These are phyloP conservation scores for Senecio squalidus DNA, from an alignment of 140 eudicot species.

Conservation along the genomic window DNA sequence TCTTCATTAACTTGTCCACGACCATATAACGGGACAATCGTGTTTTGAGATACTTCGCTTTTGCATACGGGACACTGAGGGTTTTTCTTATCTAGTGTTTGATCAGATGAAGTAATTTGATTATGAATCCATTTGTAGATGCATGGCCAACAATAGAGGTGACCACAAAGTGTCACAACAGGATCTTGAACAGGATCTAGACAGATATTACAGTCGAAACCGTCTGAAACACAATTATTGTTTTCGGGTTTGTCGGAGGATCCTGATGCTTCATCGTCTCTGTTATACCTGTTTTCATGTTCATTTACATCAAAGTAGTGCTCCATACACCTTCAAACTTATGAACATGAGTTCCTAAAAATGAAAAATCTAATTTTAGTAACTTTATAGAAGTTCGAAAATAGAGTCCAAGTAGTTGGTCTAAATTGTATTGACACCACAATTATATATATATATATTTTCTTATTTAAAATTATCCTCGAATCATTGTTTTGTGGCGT, in stretches of 20 bases:
- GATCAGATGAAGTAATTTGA: conserved; percentile 35
- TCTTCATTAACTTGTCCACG: conserved; percentile 56
- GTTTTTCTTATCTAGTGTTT: conserved; percentile 24
- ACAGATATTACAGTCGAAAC: conserved; percentile 85
- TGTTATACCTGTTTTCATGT: too few relatives aligned
- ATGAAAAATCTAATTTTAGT: too few relatives aligned
- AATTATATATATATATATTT: too few relatives aligned
- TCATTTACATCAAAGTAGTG: too few relatives aligned
- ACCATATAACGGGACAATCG: conserved; percentile 64
- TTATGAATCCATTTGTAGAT: conserved; percentile 76
- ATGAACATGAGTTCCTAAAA: too few relatives aligned
- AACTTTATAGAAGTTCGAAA: too few relatives aligned
- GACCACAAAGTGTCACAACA: conserved; percentile 88
- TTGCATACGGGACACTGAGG: conserved; percentile 88
- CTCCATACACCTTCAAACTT: too few relatives aligned
- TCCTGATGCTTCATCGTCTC: too few relatives aligned
- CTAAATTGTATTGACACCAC: too few relatives aligned
- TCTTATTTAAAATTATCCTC: too few relatives aligned
- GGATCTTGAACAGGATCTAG: conserved; percentile 74
- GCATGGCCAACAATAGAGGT: conserved; percentile 95
- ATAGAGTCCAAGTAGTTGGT: too few relatives aligned
- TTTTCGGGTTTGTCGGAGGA: conserved; percentile 24
- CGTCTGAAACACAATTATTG: conserved; percentile 25
- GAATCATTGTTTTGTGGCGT: too few relatives aligned
- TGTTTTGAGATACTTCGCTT: conserved; percentile 49